phyloP scores from a whole-genome alignment of 805 yeast genomes.

The Kregervanrija pseudodelftensis region DNA sequence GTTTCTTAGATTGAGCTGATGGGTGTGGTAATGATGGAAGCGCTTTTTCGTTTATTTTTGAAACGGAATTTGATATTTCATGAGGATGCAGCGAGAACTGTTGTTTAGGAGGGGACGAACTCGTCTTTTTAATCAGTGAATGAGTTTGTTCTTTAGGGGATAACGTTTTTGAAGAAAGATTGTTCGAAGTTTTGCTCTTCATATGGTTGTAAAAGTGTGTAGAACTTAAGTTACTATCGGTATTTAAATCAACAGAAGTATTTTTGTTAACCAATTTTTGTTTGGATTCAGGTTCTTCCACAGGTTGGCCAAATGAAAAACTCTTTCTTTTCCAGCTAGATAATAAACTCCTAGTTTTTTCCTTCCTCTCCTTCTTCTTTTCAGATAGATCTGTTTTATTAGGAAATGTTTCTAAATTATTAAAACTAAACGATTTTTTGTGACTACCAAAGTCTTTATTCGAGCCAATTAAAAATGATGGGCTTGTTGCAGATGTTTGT shows the following conservation, averaged over 20 bases:
- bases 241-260: not conserved
- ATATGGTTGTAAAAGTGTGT: not conserved
- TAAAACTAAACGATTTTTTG: constrained; percentile 10
- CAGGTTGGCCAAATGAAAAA: constrained; percentile 11
- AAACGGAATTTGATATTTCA: constrained; percentile 7
- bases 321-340: constrained; percentile 27
- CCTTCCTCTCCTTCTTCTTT: constrained; percentile 15
- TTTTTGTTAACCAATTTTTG: not conserved
- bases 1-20: not conserved
- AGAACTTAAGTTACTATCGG: too few relatives aligned
- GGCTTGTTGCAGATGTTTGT: constrained; percentile 7
- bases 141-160: too few relatives aligned
- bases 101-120: not conserved
- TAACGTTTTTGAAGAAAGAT: not conserved
- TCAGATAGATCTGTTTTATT: constrained; percentile 5
- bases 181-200: not conserved
- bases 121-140: not conserved
- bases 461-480: constrained; percentile 12
- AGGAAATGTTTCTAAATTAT: not conserved
- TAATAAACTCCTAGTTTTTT: constrained; percentile 23
- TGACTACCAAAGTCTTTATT: constrained; percentile 2
- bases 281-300: constrained; percentile 5
- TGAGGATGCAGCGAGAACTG: constrained; percentile 5
- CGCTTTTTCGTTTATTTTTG: constrained; percentile 2
- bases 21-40: constrained; percentile 5